A percentile compares a stretch with the other conserved stretches of the same genome.
Evolutionary conservation across 345 rosid species (phyloP).

Genomic region (Hibiscus trionum): DNA sequence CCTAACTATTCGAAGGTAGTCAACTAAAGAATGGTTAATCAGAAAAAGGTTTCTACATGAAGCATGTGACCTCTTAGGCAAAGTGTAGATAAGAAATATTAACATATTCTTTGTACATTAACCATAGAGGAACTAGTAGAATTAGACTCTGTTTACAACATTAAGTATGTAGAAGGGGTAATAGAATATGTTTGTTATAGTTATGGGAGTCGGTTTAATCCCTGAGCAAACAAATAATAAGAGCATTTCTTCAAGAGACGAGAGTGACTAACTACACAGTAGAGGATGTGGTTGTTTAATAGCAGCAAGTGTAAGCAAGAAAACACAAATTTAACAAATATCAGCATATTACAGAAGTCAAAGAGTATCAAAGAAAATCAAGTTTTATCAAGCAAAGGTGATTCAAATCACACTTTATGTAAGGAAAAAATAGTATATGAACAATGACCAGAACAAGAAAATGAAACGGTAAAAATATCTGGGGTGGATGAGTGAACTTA

Average conservation of each 20-base stretch:
- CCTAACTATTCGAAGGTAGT: not conserved
- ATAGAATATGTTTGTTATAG: not conserved
- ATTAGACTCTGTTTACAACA: not conserved
- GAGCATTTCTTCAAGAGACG: not conserved
- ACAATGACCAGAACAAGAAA: not conserved
- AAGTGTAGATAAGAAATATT: not conserved
- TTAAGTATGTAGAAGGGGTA: no score
- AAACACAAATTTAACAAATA: not conserved
- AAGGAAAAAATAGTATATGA: not conserved
- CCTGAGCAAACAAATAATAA: not conserved
- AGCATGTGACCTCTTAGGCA: not conserved
- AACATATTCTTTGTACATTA: not conserved
- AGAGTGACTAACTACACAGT: not conserved
- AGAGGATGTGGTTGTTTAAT: not conserved
- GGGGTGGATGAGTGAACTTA: not conserved
- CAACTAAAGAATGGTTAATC: not conserved
- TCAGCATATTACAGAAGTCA: not conserved
- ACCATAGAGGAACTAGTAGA: not conserved
- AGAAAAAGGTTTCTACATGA: not conserved
- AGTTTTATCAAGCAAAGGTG: not conserved
- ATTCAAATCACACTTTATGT: not conserved
- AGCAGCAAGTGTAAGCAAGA: not conserved
- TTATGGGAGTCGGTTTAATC: not conserved
- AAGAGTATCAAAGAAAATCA: no score
- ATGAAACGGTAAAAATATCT: not conserved